Percentiles rank a stretch among this genome's conserved stretches.
phyloP scores from a whole-genome alignment of 257 asterid genomes.

The Fraxinus pennsylvanica region DNA sequence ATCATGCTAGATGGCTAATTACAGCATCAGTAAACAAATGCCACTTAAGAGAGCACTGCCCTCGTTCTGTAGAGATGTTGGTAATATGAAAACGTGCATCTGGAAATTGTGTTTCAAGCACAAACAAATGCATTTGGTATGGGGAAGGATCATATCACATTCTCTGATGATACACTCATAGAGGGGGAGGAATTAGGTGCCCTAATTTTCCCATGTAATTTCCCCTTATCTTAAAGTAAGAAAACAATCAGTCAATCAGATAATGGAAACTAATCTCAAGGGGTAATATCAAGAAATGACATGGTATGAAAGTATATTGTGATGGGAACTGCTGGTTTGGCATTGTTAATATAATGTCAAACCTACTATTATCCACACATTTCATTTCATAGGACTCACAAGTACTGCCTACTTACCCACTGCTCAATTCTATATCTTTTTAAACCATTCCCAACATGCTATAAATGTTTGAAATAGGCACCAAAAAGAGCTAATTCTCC shows the following conservation, averaged over 20 bases:
- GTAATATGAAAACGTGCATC: neutral
- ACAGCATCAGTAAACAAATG: constrained; percentile 1
- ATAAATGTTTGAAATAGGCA: neutral
- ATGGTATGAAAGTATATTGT: neutral
- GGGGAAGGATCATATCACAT: neutral
- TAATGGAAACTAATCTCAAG: neutral
- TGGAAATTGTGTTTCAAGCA: neutral
- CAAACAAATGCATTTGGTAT: neutral
- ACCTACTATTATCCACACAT: no score
- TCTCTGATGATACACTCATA: neutral
- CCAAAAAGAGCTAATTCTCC: neutral
- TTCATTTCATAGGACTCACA: no score
- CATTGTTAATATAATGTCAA: no score
- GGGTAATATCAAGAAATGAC: neutral
- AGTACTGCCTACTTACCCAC: no score
- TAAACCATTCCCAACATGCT: no score
- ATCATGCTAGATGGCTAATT: neutral
- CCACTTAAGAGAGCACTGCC: neutral
- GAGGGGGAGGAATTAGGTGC: neutral
- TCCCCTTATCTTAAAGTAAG: neutral
- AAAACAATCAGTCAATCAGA: neutral
- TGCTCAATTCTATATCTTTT: no score
- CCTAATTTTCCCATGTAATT: neutral
- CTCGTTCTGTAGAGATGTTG: neutral
- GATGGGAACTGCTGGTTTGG: no score